phyloP scores from a whole-genome alignment of 164 flowering plant species.

The Dillenia turbinata region DNA sequence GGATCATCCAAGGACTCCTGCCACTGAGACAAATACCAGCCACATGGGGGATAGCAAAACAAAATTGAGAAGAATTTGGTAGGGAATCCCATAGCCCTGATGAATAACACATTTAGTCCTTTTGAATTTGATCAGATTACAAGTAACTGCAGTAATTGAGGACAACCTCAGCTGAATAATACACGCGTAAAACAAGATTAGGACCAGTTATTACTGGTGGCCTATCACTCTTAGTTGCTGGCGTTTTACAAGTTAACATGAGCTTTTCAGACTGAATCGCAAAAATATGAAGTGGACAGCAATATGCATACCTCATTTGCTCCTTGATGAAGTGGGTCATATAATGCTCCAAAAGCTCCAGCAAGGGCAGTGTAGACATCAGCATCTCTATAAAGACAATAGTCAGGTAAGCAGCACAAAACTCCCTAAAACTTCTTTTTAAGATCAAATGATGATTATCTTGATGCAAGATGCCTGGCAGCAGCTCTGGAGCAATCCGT shows the following conservation, averaged over 20 bases:
- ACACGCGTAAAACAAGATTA: background rate
- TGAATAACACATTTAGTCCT: conserved; percentile 3
- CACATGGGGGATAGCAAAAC: conserved; percentile 95
- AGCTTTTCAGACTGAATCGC: background rate
- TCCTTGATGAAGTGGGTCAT: conserved; percentile 99
- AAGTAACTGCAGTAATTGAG: conserved; percentile 35
- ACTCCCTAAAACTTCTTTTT: background rate
- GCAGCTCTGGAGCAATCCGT: conserved; percentile 99
- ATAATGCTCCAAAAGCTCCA: conserved; percentile 97
- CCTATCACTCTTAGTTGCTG: too few relatives aligned
- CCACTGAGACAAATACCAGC: conserved; percentile 97
- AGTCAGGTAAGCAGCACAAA: background rate
- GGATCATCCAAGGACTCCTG: conserved; percentile 96
- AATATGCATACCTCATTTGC: conserved; percentile 81
- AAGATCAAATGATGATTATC: conserved; percentile 36
- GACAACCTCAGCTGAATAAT: conserved; percentile 57
- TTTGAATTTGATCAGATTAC: background rate
- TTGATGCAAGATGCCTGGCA: conserved; percentile 96
- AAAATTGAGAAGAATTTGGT: conserved; percentile 91
- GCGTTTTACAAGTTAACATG: background rate
- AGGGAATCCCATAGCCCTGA: conserved; percentile 98
- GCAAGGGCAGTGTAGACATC: conserved; percentile 99
- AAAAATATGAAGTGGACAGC: background rate
- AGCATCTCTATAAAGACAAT: conserved; percentile 64
- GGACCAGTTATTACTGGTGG: too few relatives aligned